Evolutionary conservation across 805 yeast genomes (phyloP).

Genomic region (Lipomyces kockii): DNA sequence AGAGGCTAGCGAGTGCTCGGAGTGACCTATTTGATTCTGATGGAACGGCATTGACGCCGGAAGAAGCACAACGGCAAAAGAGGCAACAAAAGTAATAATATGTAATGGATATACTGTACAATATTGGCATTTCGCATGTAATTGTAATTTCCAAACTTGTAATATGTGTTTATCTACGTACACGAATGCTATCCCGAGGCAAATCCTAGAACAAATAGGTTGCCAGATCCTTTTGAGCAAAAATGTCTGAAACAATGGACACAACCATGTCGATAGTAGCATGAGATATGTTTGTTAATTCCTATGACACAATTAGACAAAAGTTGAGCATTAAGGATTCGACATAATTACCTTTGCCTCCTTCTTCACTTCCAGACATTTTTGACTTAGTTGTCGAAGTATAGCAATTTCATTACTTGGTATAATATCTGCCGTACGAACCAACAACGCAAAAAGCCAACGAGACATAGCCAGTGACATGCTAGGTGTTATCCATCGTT

Average conservation of each 20-base stretch:
- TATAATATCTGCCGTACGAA: slow-evolving; percentile 49
- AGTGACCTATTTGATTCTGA: slow-evolving; percentile 40
- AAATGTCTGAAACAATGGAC: slow-evolving; percentile 38
- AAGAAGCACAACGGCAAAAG: slow-evolving; percentile 38
- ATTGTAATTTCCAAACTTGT: neutral
- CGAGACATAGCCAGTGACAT: slow-evolving; percentile 40
- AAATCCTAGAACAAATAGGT: slow-evolving; percentile 16
- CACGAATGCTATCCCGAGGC: neutral
- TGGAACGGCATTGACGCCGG: slow-evolving; percentile 31
- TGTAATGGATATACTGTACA: slow-evolving; percentile 3
- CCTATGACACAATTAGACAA: slow-evolving; percentile 12
- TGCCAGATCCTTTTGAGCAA: slow-evolving; percentile 36
- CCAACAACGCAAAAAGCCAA: slow-evolving; percentile 52
- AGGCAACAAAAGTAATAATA: slow-evolving; percentile 9
- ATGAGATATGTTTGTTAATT: slow-evolving; percentile 28
- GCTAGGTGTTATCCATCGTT: slow-evolving; percentile 50
- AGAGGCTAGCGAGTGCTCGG: slow-evolving; percentile 45
- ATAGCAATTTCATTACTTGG: slow-evolving; percentile 49
- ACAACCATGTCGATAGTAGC: slow-evolving; percentile 37
- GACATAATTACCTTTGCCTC: neutral
- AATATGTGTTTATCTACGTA: neutral
- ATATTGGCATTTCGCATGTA: neutral
- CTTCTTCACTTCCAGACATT: slow-evolving; percentile 33
- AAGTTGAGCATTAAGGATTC: neutral
- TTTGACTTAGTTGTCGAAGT: slow-evolving; percentile 51